These are phyloP conservation scores for Phragmites australis DNA, from an alignment of 176 grass and related monocot species.

Conservation along the genomic window DNA sequence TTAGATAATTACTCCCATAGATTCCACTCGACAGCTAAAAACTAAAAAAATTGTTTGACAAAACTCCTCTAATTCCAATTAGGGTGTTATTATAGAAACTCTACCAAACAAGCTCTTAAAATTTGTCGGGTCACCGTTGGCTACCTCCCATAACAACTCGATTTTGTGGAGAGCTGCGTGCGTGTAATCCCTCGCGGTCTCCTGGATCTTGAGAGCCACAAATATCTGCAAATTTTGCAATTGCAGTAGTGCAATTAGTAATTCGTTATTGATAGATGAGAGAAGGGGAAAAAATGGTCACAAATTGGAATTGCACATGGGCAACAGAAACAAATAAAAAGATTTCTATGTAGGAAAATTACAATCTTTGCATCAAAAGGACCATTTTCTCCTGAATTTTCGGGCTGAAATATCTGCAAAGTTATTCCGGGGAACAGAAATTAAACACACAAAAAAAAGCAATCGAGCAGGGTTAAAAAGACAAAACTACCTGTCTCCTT, in stretches of 20 bases:
- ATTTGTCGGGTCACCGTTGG: constrained; percentile 70
- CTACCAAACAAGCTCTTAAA: too few species aligned
- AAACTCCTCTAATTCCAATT: too few species aligned
- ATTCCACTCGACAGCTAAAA: too few species aligned
- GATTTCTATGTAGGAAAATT: not conserved
- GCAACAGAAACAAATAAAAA: not conserved
- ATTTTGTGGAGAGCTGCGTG: constrained; percentile 84
- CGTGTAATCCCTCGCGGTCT: constrained; percentile 84
- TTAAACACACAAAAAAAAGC: not conserved
- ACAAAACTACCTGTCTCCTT: constrained; percentile 13
- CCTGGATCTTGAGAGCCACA: constrained; percentile 94
- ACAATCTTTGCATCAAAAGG: not conserved
- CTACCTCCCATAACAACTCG: constrained; percentile 60
- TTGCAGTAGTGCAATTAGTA: not conserved
- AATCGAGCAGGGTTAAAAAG: constrained; percentile 39
- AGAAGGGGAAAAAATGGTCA: not conserved
- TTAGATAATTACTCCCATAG: too few species aligned
- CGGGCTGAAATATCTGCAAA: not conserved
- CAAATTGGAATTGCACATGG: not conserved
- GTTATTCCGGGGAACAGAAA: not conserved
- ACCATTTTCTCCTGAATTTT: not conserved
- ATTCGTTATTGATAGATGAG: not conserved
- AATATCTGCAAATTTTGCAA: constrained; percentile 56
- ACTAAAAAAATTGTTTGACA: too few species aligned
- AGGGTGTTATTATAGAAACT: too few species aligned